Evolutionary conservation across 1,284 basidiomycete species (phyloP), one percentile per base, ranked within the genome.

Genomic region (Caloboletus firmus): DNA sequence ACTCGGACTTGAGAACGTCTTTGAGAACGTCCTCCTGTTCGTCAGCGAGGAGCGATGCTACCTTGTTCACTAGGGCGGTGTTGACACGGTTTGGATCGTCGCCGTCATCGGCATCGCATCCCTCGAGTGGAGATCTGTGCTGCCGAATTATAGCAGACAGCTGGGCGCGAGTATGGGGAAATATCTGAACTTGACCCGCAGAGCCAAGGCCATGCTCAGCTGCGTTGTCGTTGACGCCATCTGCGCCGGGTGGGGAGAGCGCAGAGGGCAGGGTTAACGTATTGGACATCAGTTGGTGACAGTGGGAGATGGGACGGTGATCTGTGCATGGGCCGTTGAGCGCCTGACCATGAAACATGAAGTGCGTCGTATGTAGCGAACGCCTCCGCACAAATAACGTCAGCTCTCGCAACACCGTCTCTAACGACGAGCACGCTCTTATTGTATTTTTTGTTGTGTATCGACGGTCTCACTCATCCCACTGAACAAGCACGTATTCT

Each of bases 11-110:
- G 55, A 96, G 78, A 31, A 93, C 63, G 3, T 71, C 65, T 74
- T 94, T 94, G 65, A 95, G 81, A 52, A 86, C 83, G 56, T 95
- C 93, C 71, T 95, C 93, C 56, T 88, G 83, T 70, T 96, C 93
- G 54, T 86, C 82, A 43, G 83, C 82, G 43, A 96, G 80, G 46
- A 92, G 73, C 5, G 76, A 73, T 28, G 90, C 87, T 13, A 94
- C 85, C 63, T 79, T 79, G 63, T 79, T 80, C 20, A 93, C 81
- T 11, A 93, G 72, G 36, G 77, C 74, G 2, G 79, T 73, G 41
- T 77, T 79, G 54, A 88, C 78, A 49, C 77, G 76, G 52, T 65
- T 72, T 41, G 72, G 71, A 45, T 85, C 83, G 52, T 86, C 84
- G 28, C 71, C 72, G 55, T 89, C 85, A 54, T 87, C 83, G 59